These are phyloP conservation scores for Rostrohypoxylon terebratum DNA, from an alignment of 495 filamentous ascomycete genomes.

Conservation along the genomic window DNA sequence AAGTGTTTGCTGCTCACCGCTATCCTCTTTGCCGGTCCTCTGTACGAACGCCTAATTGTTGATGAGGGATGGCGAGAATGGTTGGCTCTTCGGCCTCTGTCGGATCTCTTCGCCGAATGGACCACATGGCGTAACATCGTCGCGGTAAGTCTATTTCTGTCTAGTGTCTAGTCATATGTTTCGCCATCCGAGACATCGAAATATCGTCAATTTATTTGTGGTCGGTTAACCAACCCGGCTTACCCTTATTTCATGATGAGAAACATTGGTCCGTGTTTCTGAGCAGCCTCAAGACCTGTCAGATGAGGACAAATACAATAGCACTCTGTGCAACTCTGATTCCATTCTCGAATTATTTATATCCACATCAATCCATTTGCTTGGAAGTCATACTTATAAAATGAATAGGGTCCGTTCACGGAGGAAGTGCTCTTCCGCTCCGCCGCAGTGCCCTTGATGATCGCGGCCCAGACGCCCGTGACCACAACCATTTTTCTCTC, in stretches of 20 bases:
- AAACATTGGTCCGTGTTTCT: conserved; percentile 98
- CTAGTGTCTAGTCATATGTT: conserved; percentile 4
- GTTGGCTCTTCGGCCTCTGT: conserved; percentile 57
- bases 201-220: background rate
- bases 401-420: conserved; percentile 79
- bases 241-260: conserved; percentile 60
- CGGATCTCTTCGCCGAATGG: conserved; percentile 56
- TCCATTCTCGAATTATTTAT: conserved; percentile 1
- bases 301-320: conserved; percentile 81
- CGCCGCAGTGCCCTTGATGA: conserved; percentile 80
- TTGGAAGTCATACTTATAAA: conserved; percentile 8
- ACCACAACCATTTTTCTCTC: conserved; percentile 77
- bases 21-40: conserved; percentile 84
- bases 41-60: conserved; percentile 79
- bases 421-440: conserved; percentile 96
- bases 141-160: conserved; percentile 53
- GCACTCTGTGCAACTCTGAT: conserved; percentile 88
- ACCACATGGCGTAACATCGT: conserved; percentile 68
- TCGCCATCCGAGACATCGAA: background rate
- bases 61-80: conserved; percentile 78
- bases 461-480: conserved; percentile 73
- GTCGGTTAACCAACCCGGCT: background rate
- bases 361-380: background rate
- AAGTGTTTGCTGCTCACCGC: conserved; percentile 73
- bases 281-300: conserved; percentile 98